Evolutionary conservation across 345 rosid species (phyloP).

Genomic region (Ailanthus altissimus): DNA sequence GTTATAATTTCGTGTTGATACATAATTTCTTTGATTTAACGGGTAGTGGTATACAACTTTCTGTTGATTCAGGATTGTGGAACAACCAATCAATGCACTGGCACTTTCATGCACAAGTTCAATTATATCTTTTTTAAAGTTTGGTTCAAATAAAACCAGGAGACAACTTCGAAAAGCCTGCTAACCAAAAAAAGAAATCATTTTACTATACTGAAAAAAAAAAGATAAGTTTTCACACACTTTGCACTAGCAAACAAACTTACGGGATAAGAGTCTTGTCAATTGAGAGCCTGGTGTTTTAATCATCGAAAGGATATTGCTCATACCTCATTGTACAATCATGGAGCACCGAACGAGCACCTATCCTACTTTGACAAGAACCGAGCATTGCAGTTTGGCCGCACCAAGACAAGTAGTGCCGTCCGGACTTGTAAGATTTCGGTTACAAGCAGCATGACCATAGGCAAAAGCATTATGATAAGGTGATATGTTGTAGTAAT

Average conservation of each 20-base stretch:
- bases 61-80: background rate
- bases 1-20: background rate
- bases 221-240: constrained; percentile 21
- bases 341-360: constrained; percentile 49
- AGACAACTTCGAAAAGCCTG: background rate
- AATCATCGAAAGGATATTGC: constrained; percentile 56
- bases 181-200: background rate
- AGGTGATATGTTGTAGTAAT: constrained; percentile 55
- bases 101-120: background rate
- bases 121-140: background rate
- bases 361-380: constrained; percentile 43
- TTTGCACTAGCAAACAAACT: background rate
- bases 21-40: constrained; percentile 2
- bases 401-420: constrained; percentile 46
- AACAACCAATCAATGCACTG: background rate
- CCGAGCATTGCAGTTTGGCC: constrained; percentile 40
- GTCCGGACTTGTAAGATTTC: constrained; percentile 42
- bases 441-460: constrained; percentile 52
- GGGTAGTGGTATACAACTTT: constrained; percentile 11
- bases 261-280: background rate
- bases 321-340: constrained; percentile 65
- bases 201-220: constrained; percentile 10
- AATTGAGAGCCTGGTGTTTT: background rate
- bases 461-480: constrained; percentile 63
- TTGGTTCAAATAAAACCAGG: background rate